Evolutionary conservation across 305 asterid genomes (phyloP), one percentile per base, ranked within the genome.

Genomic region (Fraxinus angustifolia): DNA sequence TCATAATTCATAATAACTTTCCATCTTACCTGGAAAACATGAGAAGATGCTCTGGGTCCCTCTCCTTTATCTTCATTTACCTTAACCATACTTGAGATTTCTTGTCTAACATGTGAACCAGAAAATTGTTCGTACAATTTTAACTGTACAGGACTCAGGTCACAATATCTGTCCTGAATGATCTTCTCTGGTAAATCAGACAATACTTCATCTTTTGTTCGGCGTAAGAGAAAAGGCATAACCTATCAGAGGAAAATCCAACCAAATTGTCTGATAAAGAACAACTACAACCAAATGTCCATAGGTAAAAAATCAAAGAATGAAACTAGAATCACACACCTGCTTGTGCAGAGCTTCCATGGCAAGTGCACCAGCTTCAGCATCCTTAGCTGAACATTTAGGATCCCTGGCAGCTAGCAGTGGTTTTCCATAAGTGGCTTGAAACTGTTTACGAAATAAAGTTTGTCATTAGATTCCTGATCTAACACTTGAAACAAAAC

Each of bases 321-420:
- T 70, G 45, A 75, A 80, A 21, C 53, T n/a, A 74, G 30, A 65
- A 74, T 75, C 76, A 30, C 74, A 84, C 79, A 94, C 99, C 98
- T 96, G 98, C 88, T 96, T 96, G 89, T 96, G 99, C 91, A 96
- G 87, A 85, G 99, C 98, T 91, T 96, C 99, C 98, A 96, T 93
- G 73, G 98, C 98, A 81, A 96, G 94, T 62, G 89, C 91, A 85
- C 99, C 98, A 62, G 93, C 97, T 88, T 96, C 99, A 72, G 98
- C 98, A 86, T 94, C 99, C 88, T 91, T 96, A 79, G 98, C 93
- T 35, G 98, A 91, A 90, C 99, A 94, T 88, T 96, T 96, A 53
- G 98, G 93, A 85, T 94, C 99, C 79, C 99, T 90, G 48, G 98
- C 90, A 72, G 99, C 98, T 86, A 90, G 81, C 74, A 96, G 89